Evolutionary conservation across 805 yeast species (phyloP).

Genomic region (Ascoidea tarda): DNA sequence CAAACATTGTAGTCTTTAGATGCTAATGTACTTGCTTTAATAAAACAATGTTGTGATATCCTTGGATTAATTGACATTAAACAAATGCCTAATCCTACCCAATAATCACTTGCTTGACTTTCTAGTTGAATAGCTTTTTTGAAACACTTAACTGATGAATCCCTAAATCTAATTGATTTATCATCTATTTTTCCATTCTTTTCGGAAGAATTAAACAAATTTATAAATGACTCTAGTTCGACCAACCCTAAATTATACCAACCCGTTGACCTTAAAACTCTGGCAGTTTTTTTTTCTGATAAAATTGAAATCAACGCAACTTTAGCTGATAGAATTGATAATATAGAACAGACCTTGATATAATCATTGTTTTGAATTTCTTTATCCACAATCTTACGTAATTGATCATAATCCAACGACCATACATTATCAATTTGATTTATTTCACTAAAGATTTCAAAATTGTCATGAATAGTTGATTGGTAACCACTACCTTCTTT

Average conservation of each 20-base stretch:
- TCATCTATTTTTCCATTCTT: constrained; percentile 1
- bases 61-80: constrained; percentile 48
- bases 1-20: constrained; percentile 57
- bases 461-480: constrained; percentile 2
- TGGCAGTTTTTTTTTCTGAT: constrained; percentile 23
- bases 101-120: constrained; percentile 50
- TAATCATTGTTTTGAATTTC: constrained; percentile 12
- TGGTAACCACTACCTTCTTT: constrained; percentile 1
- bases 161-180: constrained; percentile 20
- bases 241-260: constrained; percentile 64
- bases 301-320: constrained; percentile 24
- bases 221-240: constrained; percentile 31
- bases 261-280: constrained; percentile 37
- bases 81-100: constrained; percentile 78
- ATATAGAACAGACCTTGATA: constrained; percentile 22
- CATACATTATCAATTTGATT: constrained; percentile 15
- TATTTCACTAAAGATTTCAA: constrained; percentile 12
- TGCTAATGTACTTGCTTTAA: constrained; percentile 62
- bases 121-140: constrained; percentile 64
- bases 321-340: constrained; percentile 32
- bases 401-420: too few species aligned
- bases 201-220: constrained; percentile 12
- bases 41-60: constrained; percentile 86
- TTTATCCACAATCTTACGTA: too few species aligned
- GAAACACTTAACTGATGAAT: constrained; percentile 38